Evolutionary conservation across 352 stramenopile species (phyloP), one percentile per base, ranked within the genome.

Genomic region (Phytophthora podocarpi): DNA sequence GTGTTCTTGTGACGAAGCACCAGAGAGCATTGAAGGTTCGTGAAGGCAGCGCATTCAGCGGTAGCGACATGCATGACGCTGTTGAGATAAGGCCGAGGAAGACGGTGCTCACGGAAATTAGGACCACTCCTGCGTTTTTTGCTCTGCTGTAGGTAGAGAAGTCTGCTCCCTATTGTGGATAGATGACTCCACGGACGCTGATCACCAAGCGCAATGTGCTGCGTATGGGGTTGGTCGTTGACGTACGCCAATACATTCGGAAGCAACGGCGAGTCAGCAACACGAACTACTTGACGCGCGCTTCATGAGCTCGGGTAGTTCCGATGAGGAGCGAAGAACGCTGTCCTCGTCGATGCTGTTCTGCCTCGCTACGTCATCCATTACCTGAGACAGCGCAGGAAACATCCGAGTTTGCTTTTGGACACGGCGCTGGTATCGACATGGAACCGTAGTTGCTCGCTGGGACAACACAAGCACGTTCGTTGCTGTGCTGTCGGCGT

Each of bases 21-120:
- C 84, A 79, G 7, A 72, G 50, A 18, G 80, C 60, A 28, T 84
- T 74, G 57, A 97, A 98, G 41, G 93, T 97, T 37, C 89, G 45
- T 11, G 85, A 83, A 30, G 78, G 71, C 71, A 5, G 59, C 57
- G 5, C 59, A 50, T 34, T 67, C 59, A n/a, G 63, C 52, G 4
- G 59, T 43, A 20, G 59, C 51, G 0, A 68, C 52, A 12, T 50
- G 59, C 51, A 68, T 68, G 30, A 68, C 59, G 20, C 51, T 68
- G 43, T 68, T 68, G 24, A 68, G 43, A 67, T 67, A 13, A 67
- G 28, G 8, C 78, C 77, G 26, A 93, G 73, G 59, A 97, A 97
- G 48, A 94, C 40, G 9, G 89, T 85, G 16, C 78, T 85, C 2
- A 91, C 63, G 70, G 96, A 98, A 37, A 97, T 89, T 9, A 96